A percentile compares a stretch with the other conserved stretches of the same genome.
Conservation (phyloP, 768 basidiomycete species). For the Baorangia bicolor region DNA sequence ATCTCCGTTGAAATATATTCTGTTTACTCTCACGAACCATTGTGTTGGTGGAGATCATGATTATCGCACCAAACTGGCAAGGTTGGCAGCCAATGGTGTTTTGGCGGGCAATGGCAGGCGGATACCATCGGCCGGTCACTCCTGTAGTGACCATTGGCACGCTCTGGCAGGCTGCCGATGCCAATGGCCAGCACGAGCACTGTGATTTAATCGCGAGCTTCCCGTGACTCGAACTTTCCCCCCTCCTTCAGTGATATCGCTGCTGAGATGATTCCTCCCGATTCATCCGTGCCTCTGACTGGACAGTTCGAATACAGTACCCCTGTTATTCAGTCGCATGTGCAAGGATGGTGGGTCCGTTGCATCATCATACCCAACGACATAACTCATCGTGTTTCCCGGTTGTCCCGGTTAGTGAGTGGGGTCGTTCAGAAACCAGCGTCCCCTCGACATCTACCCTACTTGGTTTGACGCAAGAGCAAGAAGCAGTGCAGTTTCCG, state of each 20-base stretch:
- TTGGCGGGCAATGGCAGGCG: background rate
- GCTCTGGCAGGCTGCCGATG: slow-evolving; percentile 13
- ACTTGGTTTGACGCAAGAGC: background rate
- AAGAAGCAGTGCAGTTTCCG: background rate
- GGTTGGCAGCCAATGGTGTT: slow-evolving; percentile 1
- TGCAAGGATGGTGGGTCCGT: background rate
- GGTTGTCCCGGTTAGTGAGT: too few species aligned
- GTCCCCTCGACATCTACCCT: background rate
- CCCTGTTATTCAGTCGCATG: background rate
- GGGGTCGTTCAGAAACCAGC: background rate
- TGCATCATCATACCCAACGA: background rate
- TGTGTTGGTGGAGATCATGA: background rate
- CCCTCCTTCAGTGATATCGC: background rate
- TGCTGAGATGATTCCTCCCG: background rate
- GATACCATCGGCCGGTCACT: background rate
- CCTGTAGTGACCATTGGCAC: background rate
- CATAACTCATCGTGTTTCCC: background rate
- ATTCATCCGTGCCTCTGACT: accelerated
- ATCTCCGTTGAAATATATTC: background rate
- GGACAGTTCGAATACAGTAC: too few species aligned
- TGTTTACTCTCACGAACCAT: slow-evolving; percentile 11
- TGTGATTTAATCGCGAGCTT: background rate
- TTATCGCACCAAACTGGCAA: background rate
- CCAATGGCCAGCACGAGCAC: background rate
- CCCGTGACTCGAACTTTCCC: background rate